Conservation (phyloP, 371 early-diverging fungal genomes). For the Batkoa obscura region DNA sequence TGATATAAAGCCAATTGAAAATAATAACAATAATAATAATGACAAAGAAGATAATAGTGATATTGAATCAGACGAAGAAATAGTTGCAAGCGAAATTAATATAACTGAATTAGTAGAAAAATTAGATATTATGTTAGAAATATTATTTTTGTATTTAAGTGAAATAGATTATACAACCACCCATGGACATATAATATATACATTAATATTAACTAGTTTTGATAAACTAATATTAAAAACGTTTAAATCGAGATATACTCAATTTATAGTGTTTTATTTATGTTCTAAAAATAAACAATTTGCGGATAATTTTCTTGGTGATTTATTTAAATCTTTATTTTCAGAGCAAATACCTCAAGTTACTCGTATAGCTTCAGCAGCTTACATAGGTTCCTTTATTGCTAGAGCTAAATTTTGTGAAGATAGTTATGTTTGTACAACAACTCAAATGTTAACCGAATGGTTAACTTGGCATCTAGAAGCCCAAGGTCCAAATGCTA, state of each 20-base stretch:
- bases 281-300: slow-evolving; percentile 42
- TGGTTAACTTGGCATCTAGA: slow-evolving; percentile 54
- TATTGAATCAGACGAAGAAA: slow-evolving; percentile 12
- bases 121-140: slow-evolving; percentile 63
- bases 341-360: slow-evolving; percentile 38
- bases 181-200: slow-evolving; percentile 24
- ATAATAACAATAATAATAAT: slow-evolving; percentile 13
- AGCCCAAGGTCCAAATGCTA: slow-evolving; percentile 7
- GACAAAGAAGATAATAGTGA: slow-evolving; percentile 12
- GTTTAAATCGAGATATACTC: slow-evolving; percentile 74
- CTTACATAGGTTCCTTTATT: slow-evolving; percentile 72
- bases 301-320: slow-evolving; percentile 60
- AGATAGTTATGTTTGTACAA: slow-evolving; percentile 31
- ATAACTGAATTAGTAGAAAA: slow-evolving; percentile 52
- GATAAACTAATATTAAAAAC: slow-evolving; percentile 65
- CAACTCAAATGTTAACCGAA: slow-evolving; percentile 35
- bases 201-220: slow-evolving; percentile 52
- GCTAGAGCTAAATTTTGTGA: slow-evolving; percentile 71
- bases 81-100: slow-evolving; percentile 16
- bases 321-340: slow-evolving; percentile 39
- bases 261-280: slow-evolving; percentile 75
- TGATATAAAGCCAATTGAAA: slow-evolving; percentile 12
- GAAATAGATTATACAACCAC: slow-evolving; percentile 11
- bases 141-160: slow-evolving; percentile 39
- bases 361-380: slow-evolving; percentile 56